phyloP scores from a whole-genome alignment of 1,139 yeast genomes.

The Meyerozyma smithsonii region DNA sequence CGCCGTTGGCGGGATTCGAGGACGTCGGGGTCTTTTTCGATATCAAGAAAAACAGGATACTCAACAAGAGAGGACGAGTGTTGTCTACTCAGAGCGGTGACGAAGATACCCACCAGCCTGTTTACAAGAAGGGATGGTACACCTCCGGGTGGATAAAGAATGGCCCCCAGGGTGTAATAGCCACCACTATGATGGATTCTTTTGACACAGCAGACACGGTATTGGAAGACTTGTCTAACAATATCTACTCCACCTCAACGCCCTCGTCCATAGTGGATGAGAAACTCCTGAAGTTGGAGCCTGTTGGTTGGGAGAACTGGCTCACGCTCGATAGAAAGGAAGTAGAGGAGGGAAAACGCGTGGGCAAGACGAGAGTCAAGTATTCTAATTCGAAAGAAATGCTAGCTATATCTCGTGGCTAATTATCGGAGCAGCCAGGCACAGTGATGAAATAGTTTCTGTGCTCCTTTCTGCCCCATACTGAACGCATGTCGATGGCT shows the following conservation, averaged over 20 bases:
- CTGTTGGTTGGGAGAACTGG: constrained; percentile 75
- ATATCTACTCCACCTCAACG: constrained; percentile 28
- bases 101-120: constrained; percentile 16
- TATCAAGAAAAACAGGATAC: constrained; percentile 44
- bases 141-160: constrained; percentile 90
- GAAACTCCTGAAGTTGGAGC: constrained; percentile 18
- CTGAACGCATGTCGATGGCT: background rate
- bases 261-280: constrained; percentile 12
- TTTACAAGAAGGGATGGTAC: constrained; percentile 52
- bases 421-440: constrained; percentile 4
- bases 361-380: constrained; percentile 58
- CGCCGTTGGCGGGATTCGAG: constrained; percentile 54
- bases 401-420: constrained; percentile 29
- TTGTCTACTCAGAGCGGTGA: constrained; percentile 22
- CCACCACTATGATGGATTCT: constrained; percentile 84
- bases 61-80: constrained; percentile 59
- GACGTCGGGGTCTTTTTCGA: constrained; percentile 55
- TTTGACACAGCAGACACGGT: constrained; percentile 70
- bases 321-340: constrained; percentile 52
- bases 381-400: constrained; percentile 46
- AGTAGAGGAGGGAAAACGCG: constrained; percentile 35
- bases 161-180: constrained; percentile 90
- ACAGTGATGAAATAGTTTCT: background rate
- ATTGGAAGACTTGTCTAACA: constrained; percentile 44
- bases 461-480: background rate